These are phyloP conservation scores for Agrocybe pediades DNA, from an alignment of 768 basidiomycete genomes.

Conservation along the genomic window DNA sequence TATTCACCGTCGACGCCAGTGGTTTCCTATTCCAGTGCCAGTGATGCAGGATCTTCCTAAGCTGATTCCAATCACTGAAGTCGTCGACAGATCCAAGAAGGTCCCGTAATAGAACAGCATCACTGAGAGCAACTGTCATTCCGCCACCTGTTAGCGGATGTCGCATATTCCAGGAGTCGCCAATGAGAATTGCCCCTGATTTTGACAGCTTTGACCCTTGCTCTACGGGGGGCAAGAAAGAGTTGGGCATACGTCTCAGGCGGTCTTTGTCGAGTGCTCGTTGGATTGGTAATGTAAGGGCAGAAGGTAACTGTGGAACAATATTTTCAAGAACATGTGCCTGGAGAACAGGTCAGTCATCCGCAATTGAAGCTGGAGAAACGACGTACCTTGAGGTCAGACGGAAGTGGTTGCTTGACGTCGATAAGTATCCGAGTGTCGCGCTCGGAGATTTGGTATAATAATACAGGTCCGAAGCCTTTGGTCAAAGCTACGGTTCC, in stretches of 20 bases:
- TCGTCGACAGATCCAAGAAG: conserved; percentile 53
- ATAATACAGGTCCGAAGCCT: conserved; percentile 82
- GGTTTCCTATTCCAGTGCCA: conserved; percentile 92
- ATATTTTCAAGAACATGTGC: conserved; percentile 71
- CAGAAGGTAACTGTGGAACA: conserved; percentile 77
- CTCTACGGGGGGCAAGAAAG: conserved; percentile 80
- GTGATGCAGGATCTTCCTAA: conserved; percentile 53
- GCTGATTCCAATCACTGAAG: conserved; percentile 49
- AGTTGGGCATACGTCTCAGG: conserved; percentile 92
- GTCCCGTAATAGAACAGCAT: conserved; percentile 73
- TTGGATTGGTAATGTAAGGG: conserved; percentile 66
- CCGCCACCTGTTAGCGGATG: conserved; percentile 98
- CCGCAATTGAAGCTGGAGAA: not conserved
- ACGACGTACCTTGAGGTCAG: conserved; percentile 69
- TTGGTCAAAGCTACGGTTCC: conserved; percentile 85
- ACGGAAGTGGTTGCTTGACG: conserved; percentile 80
- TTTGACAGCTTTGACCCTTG: conserved; percentile 58
- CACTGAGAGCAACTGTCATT: conserved; percentile 94
- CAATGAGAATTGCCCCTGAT: conserved; percentile 80
- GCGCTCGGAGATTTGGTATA: conserved; percentile 88
- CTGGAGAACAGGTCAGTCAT: conserved; percentile 34
- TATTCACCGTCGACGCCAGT: conserved; percentile 85
- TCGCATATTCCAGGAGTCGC: conserved; percentile 99
- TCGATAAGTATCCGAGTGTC: conserved; percentile 96
- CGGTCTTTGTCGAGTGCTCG: conserved; percentile 78